Conservation (phyloP, 192 early-diverging fungal genomes). For the Coemansia nantahalensis region DNA sequence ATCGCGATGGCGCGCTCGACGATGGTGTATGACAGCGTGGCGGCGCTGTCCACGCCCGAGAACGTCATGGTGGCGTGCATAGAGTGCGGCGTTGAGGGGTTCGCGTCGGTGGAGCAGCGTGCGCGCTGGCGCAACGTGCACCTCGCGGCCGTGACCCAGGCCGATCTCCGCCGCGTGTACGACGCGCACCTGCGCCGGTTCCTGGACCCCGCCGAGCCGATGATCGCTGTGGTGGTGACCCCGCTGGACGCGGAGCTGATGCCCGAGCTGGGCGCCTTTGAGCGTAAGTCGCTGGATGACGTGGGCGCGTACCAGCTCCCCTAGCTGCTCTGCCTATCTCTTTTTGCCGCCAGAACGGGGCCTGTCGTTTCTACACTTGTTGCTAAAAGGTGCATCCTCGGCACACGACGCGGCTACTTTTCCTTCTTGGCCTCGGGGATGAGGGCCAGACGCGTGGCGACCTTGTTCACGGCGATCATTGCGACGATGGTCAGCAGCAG, state of each 20-base stretch:
- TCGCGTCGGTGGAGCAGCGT: constrained; percentile 9
- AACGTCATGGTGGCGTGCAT: constrained; percentile 14
- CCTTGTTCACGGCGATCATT: constrained; percentile 50
- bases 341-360: too few relatives aligned
- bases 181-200: constrained; percentile 24
- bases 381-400: too few relatives aligned
- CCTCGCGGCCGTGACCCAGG: constrained; percentile 13
- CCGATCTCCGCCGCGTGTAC: constrained; percentile 37
- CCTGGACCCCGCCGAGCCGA: constrained; percentile 17
- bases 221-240: constrained; percentile 21
- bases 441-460: constrained; percentile 42
- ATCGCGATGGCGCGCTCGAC: constrained; percentile 35
- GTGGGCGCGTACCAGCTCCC: neutral
- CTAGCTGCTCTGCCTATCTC: too few relatives aligned
- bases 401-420: constrained; percentile 33
- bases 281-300: constrained; percentile 14
- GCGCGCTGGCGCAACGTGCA: constrained; percentile 30
- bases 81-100: constrained; percentile 21
- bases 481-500: constrained; percentile 44
- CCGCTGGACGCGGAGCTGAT: constrained; percentile 28
- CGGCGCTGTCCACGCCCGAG: constrained; percentile 13
- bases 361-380: too few relatives aligned
- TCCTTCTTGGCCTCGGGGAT: constrained; percentile 55
- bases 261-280: constrained; percentile 26
- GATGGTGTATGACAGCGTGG: constrained; percentile 10